Conservation (phyloP, 164 flowering plant genomes). For the Euptelea pleiosperma region DNA sequence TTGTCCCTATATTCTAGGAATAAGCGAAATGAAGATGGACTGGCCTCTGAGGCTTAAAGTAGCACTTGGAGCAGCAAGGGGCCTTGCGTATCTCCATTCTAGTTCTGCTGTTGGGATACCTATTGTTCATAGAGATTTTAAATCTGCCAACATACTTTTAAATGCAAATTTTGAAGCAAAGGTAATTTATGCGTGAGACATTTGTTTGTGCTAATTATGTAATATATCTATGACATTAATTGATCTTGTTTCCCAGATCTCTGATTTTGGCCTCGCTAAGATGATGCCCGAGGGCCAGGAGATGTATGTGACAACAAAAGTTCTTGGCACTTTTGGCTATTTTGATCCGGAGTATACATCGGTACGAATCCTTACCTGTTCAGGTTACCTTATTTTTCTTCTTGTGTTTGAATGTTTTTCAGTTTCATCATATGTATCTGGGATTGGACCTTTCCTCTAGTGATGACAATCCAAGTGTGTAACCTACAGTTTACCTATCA, state of each 20-base stretch:
- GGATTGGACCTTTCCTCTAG: background rate
- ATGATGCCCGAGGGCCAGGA: constrained; percentile 94
- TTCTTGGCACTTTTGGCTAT: constrained; percentile 93
- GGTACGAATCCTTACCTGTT: constrained; percentile 40
- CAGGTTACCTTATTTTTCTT: background rate
- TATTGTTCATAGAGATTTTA: constrained; percentile 90
- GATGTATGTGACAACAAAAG: constrained; percentile 64
- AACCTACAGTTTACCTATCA: background rate
- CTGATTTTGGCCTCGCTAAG: constrained; percentile 96
- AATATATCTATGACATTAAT: background rate
- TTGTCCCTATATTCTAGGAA: constrained; percentile 34
- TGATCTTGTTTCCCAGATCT: constrained; percentile 47
- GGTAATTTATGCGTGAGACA: constrained; percentile 33
- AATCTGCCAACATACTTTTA: constrained; percentile 89
- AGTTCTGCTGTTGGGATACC: constrained; percentile 81
- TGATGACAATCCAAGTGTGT: background rate
- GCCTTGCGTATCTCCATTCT: constrained; percentile 93
- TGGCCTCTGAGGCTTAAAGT: constrained; percentile 85
- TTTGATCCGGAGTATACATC: constrained; percentile 96
- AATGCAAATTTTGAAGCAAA: constrained; percentile 72
- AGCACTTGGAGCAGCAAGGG: constrained; percentile 90
- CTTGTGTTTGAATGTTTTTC: background rate
- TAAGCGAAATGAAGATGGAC: constrained; percentile 67
- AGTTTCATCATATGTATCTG: background rate
- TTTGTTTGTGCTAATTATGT: background rate